Evolutionary conservation across 345 rosid species (phyloP).

Genomic region (Leavenworthia alabamica): DNA sequence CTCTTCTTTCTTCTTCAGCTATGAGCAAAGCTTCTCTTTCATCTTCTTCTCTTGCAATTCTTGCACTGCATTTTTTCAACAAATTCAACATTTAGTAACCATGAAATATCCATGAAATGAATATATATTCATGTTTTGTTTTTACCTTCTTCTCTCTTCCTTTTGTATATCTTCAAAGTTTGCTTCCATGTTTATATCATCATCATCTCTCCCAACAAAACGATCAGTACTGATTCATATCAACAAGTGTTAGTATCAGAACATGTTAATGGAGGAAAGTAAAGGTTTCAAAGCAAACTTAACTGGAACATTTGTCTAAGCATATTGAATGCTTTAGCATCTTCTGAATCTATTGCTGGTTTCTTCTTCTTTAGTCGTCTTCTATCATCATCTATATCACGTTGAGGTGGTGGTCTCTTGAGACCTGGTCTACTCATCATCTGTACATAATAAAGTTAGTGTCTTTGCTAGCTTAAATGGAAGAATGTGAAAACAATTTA

Average conservation of each 20-base stretch:
- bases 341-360: constrained; percentile 38
- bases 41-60: constrained; percentile 62
- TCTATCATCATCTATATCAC: constrained; percentile 30
- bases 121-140: constrained; percentile 9
- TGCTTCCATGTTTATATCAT: constrained; percentile 80
- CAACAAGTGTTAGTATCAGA: background rate
- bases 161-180: constrained; percentile 61
- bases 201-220: constrained; percentile 37
- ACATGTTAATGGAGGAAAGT: background rate
- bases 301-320: constrained; percentile 48
- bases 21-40: constrained; percentile 53
- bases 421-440: constrained; percentile 39
- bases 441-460: constrained; percentile 27
- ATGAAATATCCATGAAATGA: background rate
- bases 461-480: background rate
- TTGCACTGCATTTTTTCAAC: constrained; percentile 42
- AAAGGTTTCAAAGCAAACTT: constrained; percentile 27
- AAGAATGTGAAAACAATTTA: background rate
- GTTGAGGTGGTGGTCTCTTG: constrained; percentile 39
- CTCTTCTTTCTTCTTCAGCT: constrained; percentile 61
- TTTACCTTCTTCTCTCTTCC: constrained; percentile 84
- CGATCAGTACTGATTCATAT: constrained; percentile 12
- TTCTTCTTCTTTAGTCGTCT: constrained; percentile 55
- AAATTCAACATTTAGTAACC: background rate
- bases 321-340: constrained; percentile 38